Conservation (phyloP, 495 filamentous ascomycete genomes). For the Aspergillus leporis region DNA sequence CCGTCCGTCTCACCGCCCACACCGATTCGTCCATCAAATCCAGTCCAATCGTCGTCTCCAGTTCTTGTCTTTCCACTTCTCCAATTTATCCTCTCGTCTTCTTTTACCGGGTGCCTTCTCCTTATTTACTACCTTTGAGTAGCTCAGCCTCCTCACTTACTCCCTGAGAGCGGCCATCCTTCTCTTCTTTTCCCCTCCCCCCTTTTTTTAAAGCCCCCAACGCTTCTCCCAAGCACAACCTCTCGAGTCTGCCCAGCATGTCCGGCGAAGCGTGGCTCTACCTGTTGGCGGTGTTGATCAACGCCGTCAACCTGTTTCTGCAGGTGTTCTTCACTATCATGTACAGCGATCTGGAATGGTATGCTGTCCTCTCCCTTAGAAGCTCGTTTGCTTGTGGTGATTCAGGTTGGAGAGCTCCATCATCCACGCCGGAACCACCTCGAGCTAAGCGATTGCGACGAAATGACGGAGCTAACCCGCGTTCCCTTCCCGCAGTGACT, state of each 20-base stretch:
- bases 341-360: slow-evolving; percentile 99
- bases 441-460: slow-evolving; percentile 16
- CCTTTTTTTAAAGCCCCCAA: neutral
- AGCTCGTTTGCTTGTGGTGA: neutral
- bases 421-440: neutral
- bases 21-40: neutral
- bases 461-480: slow-evolving; percentile 21
- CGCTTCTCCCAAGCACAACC: slow-evolving; percentile 2
- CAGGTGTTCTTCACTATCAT: slow-evolving; percentile 99
- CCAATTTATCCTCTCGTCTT: neutral
- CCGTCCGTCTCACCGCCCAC: neutral
- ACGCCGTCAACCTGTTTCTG: slow-evolving; percentile 99
- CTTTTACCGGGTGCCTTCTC: slow-evolving; percentile 10
- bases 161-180: slow-evolving; percentile 2
- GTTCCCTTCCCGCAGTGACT: slow-evolving; percentile 65
- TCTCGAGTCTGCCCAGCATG: slow-evolving; percentile 61
- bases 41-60: neutral
- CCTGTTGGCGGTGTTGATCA: slow-evolving; percentile 97
- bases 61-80: neutral
- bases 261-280: slow-evolving; percentile 99
- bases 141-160: slow-evolving; percentile 3
- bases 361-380: slow-evolving; percentile 29
- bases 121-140: slow-evolving; percentile 4
- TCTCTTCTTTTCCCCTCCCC: slow-evolving; percentile 12
- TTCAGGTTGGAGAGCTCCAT: neutral